Evolutionary conservation across 1,284 basidiomycete genomes (phyloP), one percentile per base, ranked within the genome.

Genomic region (Puccinia hordei): DNA sequence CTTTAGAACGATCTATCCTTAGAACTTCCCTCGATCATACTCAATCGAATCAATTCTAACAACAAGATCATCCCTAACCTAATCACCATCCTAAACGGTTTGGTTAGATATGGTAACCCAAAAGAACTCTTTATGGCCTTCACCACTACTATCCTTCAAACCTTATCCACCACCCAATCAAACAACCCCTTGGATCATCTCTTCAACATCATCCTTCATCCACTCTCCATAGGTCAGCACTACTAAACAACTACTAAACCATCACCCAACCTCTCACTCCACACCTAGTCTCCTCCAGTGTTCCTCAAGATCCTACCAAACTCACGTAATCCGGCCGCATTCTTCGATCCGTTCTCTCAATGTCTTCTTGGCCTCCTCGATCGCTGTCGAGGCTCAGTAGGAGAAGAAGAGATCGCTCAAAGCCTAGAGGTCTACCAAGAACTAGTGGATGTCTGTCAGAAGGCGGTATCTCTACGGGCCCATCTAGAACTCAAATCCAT

Each of bases 81-180:
- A n/a, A n/a, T n/a, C n/a, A n/a, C 24, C 27, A 59, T 59, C 57
- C 38, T 66, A 19, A 35, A n/a, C 17, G 8, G 41, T 9, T 22
- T 66, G n/a, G 63, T 66, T 24, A 0, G 22, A 46, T 19, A 66
- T 35, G 63, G 63, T 24, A 66, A 27, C 41, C 17, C 63, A 10
- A 66, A 46, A 46, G 63, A 66, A 27, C 10, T 66, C 19, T 66
- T 66, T 12, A 66, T 66, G 63, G 38, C 38, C 10, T 9, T 66
- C 8, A 66, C 22, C n/a, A 66, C 63, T 6, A 44, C 19, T 38
- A 46, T 66, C 24, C 41, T 66, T 13, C 63, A 66, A 46, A n/a
- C 24, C n/a, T 27, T 66, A 6, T 19, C 12, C 30, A 1, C 59
- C 27, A n/a, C 1, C 53, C 53, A 1, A 55, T 24, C 53, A 55